Conservation (phyloP, 1,284 basidiomycete genomes). For the Ganoderma meredithae region DNA sequence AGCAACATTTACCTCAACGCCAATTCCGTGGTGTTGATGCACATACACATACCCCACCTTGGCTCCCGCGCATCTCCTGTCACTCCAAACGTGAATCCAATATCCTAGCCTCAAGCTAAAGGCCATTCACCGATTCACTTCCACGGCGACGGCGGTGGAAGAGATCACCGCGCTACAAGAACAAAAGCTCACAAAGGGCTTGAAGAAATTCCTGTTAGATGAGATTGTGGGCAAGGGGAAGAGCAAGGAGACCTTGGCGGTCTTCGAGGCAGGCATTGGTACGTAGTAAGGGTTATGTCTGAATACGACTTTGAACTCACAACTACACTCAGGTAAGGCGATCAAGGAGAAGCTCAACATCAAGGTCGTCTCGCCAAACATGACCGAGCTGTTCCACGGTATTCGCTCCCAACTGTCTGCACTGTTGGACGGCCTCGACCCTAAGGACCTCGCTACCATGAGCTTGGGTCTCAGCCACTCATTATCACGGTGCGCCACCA, state of each 20-base stretch:
- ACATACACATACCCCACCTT: not conserved
- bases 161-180: slow-evolving; percentile 94
- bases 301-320: not conserved
- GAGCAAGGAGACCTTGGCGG: slow-evolving; percentile 87
- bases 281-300: slow-evolving; percentile 37
- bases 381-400: slow-evolving; percentile 92
- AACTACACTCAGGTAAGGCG: slow-evolving; percentile 41
- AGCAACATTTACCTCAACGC: slow-evolving; percentile 38
- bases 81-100: slow-evolving; percentile 10
- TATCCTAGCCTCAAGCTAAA: slow-evolving; percentile 85
- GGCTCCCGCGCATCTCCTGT: not conserved
- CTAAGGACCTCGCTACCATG: slow-evolving; percentile 98
- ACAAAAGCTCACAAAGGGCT: slow-evolving; percentile 91
- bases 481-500: slow-evolving; percentile 74
- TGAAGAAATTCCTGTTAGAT: slow-evolving; percentile 94
- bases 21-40: not conserved
- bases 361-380: slow-evolving; percentile 72
- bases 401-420: slow-evolving; percentile 91
- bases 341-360: slow-evolving; percentile 96
- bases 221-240: slow-evolving; percentile 90
- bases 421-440: slow-evolving; percentile 89
- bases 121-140: slow-evolving; percentile 95
- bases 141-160: slow-evolving; percentile 98
- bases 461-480: slow-evolving; percentile 97
- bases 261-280: slow-evolving; percentile 94